phyloP scores from a whole-genome alignment of 352 stramenopile genomes.

The Blastocystis sp. region DNA sequence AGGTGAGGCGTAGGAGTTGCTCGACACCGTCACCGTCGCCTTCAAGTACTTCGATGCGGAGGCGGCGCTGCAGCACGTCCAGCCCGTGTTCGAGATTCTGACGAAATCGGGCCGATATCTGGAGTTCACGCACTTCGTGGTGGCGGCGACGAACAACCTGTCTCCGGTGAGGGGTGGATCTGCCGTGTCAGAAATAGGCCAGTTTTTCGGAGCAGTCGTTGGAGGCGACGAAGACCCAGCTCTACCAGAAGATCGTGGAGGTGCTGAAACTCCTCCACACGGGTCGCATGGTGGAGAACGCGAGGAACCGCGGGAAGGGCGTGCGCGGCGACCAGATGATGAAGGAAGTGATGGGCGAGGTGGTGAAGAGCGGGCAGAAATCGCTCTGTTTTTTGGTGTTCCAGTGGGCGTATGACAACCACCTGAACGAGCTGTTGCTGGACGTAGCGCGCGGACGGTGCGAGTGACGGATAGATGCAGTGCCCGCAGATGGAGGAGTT shows the following conservation, averaged over 20 bases:
- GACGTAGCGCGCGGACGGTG: background rate
- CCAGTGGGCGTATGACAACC: conserved; percentile 2
- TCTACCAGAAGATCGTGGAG: conserved; percentile 32
- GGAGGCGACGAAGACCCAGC: background rate
- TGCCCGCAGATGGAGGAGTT: conserved; percentile 30
- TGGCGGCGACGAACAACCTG: background rate
- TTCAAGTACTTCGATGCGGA: conserved; percentile 41
- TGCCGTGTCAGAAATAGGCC: background rate
- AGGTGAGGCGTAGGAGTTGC: conserved; percentile 1
- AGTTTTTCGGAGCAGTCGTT: background rate
- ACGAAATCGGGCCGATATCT: background rate
- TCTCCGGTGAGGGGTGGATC: background rate
- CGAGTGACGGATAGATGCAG: background rate
- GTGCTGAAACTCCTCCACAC: conserved; percentile 2
- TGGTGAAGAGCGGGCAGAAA: conserved; percentile 7
- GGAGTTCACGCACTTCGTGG: background rate
- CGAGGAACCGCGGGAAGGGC: background rate
- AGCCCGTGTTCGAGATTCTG: background rate
- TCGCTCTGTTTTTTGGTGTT: conserved; percentile 38
- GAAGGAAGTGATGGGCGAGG: background rate
- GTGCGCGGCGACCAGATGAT: background rate
- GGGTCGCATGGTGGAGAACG: background rate
- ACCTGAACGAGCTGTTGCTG: conserved; percentile 44
- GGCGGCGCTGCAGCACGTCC: background rate
- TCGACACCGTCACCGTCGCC: conserved; percentile 16